Conservation (phyloP, 2,329 filamentous ascomycete genomes). For the Corniculantispora saksenae region DNA sequence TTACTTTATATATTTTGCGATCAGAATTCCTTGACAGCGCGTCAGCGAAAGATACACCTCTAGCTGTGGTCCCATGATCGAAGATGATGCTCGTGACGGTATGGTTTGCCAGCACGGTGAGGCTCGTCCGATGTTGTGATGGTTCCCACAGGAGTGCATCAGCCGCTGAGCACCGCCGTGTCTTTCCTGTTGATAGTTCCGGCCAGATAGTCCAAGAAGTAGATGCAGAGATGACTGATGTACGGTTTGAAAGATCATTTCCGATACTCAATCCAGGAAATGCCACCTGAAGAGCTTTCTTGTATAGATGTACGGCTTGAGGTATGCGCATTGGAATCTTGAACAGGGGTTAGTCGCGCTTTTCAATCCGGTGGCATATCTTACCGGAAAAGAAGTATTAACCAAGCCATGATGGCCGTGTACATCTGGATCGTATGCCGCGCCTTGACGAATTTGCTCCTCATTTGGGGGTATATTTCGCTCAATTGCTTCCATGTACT, state of each 20-base stretch:
- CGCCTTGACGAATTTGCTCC: constrained; percentile 24
- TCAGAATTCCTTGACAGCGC: constrained; percentile 44
- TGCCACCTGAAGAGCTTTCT: constrained; percentile 22
- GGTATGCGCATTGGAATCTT: constrained; percentile 27
- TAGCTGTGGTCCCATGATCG: constrained; percentile 14
- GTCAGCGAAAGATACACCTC: constrained; percentile 16
- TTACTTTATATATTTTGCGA: constrained; percentile 36
- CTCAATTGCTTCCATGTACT: constrained; percentile 26
- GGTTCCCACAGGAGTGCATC: constrained; percentile 35
- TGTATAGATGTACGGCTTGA: constrained; percentile 25
- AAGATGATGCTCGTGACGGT: constrained; percentile 40
- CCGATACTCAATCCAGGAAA: constrained; percentile 26
- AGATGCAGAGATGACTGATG: constrained; percentile 26
- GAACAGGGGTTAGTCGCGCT: background rate
- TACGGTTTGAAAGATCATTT: constrained; percentile 27
- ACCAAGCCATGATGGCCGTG: constrained; percentile 23
- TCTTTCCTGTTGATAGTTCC: constrained; percentile 20
- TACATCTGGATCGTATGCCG: constrained; percentile 33
- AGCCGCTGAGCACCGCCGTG: constrained; percentile 27
- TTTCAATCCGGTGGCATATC: background rate
- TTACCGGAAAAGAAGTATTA: constrained; percentile 29
- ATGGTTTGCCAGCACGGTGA: constrained; percentile 28
- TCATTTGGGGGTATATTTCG: constrained; percentile 24
- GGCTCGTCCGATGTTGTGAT: constrained; percentile 31
- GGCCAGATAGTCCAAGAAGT: constrained; percentile 29